Percentiles rank a stretch among this genome's conserved stretches.
Conservation (phyloP, 768 basidiomycete genomes). For the Tylopilus vinaceipallidus region DNA sequence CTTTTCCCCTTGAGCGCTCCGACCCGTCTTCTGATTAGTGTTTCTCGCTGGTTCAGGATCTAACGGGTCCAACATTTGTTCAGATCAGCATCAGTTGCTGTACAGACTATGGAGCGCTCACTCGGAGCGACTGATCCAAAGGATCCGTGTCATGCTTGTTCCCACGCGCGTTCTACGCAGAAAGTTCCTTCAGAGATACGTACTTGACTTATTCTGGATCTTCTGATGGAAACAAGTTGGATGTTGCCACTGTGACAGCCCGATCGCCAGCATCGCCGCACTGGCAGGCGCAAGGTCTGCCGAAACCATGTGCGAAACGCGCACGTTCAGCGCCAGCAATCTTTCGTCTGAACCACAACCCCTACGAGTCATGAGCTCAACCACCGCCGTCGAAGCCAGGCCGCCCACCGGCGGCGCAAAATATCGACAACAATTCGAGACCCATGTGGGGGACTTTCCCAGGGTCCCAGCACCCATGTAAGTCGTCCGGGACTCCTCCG, state of each 20-base stretch:
- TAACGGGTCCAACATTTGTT: too few relatives aligned
- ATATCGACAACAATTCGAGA: neutral
- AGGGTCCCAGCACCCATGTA: constrained; percentile 24
- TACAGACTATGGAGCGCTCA: too few relatives aligned
- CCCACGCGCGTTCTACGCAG: constrained; percentile 12
- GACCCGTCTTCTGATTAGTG: too few relatives aligned
- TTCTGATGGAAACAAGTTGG: constrained; percentile 16
- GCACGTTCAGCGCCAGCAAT: neutral
- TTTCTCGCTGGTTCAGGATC: too few relatives aligned
- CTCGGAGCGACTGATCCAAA: too few relatives aligned
- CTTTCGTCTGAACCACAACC: neutral
- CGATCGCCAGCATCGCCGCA: neutral
- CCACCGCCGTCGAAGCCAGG: neutral
- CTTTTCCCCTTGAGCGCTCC: too few relatives aligned
- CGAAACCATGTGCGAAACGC: neutral
- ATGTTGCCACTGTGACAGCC: neutral
- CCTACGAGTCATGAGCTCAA: constrained; percentile 11
- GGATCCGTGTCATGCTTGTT: neutral
- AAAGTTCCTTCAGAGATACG: constrained; percentile 13
- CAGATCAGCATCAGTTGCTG: too few relatives aligned
- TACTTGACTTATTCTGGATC: neutral
- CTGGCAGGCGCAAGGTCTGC: neutral
- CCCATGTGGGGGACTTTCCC: neutral
- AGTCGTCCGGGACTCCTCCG: too few relatives aligned
- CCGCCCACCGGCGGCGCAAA: neutral